A percentile compares a stretch with the other conserved stretches of the same genome.
These are phyloP conservation scores for Ceratocystis huliohia DNA, from an alignment of 2,329 filamentous ascomycete species.

Conservation along the genomic window DNA sequence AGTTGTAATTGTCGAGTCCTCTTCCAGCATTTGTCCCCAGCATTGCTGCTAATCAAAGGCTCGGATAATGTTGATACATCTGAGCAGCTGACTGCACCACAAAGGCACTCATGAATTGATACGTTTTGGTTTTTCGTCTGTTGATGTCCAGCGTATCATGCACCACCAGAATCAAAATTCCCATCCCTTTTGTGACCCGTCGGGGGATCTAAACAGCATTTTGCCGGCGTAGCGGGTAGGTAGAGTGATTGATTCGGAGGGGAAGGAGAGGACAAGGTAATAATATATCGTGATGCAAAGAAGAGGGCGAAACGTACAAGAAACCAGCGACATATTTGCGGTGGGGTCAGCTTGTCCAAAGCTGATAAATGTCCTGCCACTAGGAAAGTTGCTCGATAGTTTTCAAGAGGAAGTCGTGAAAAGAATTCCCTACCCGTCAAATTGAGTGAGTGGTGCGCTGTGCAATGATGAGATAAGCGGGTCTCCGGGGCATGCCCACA, in stretches of 20 bases:
- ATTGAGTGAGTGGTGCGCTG: slow-evolving; percentile 20
- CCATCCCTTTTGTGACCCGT: neutral
- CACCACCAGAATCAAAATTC: neutral
- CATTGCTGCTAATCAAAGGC: neutral
- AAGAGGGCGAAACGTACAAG: slow-evolving; percentile 18
- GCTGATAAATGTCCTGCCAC: slow-evolving; percentile 22
- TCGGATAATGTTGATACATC: neutral
- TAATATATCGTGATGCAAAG: slow-evolving; percentile 8
- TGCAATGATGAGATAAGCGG: slow-evolving; percentile 21
- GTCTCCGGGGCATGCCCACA: slow-evolving; percentile 20
- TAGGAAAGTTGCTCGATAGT: slow-evolving; percentile 21
- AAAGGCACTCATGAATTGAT: neutral
- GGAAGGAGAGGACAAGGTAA: neutral
- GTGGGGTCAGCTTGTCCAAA: slow-evolving; percentile 26
- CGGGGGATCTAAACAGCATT: slow-evolving; percentile 1
- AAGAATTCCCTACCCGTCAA: slow-evolving; percentile 18
- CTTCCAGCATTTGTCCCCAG: neutral
- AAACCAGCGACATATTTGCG: slow-evolving; percentile 25
- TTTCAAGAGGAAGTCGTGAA: slow-evolving; percentile 20
- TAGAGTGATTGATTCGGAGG: slow-evolving; percentile 2
- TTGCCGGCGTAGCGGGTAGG: neutral
- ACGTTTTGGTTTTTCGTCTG: neutral
- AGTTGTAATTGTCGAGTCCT: neutral
- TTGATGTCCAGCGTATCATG: neutral
- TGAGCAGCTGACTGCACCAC: neutral